These are phyloP conservation scores for Grosmannia penicillata DNA, from an alignment of 2,329 filamentous ascomycete species.

Conservation along the genomic window DNA sequence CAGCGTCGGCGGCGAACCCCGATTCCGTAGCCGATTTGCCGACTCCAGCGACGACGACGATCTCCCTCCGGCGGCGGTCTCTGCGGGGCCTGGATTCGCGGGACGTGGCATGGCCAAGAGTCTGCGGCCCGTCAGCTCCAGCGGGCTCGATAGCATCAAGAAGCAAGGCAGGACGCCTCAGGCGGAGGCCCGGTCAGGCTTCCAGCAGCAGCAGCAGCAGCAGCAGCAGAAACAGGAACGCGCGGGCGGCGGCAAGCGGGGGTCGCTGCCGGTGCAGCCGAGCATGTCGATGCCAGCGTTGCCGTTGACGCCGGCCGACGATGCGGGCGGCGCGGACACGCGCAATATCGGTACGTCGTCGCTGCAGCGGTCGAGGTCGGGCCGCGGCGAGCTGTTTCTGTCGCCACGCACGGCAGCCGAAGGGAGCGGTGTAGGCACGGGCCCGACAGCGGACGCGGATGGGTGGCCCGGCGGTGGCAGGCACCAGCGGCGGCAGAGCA, in stretches of 20 bases:
- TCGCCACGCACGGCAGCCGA: not conserved
- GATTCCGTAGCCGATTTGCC: constrained; percentile 34
- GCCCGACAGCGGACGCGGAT: constrained; percentile 11
- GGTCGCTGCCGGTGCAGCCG: no score
- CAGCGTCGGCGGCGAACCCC: not conserved
- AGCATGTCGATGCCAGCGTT: no score
- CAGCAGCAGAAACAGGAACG: no score
- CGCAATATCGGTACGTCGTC: constrained; percentile 11
- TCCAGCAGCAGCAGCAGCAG: no score
- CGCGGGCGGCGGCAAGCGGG: no score
- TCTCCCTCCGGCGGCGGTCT: constrained; percentile 20
- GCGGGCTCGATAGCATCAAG: not conserved
- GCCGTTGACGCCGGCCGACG: no score
- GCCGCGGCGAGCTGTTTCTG: constrained; percentile 19
- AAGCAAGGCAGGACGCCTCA: no score
- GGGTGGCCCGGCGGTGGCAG: no score
- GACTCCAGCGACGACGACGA: constrained; percentile 50
- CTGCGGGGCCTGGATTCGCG: not conserved
- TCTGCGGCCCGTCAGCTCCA: not conserved
- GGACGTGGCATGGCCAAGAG: not conserved
- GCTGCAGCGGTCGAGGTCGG: constrained; percentile 26
- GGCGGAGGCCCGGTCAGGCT: no score
- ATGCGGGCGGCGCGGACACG: no score
- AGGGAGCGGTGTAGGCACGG: not conserved
- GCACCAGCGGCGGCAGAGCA: constrained; percentile 1